Percentiles rank a stretch among this genome's conserved stretches.
Evolutionary conservation across 164 flowering plant species (phyloP).

Genomic region (Vitis rotundifolia): DNA sequence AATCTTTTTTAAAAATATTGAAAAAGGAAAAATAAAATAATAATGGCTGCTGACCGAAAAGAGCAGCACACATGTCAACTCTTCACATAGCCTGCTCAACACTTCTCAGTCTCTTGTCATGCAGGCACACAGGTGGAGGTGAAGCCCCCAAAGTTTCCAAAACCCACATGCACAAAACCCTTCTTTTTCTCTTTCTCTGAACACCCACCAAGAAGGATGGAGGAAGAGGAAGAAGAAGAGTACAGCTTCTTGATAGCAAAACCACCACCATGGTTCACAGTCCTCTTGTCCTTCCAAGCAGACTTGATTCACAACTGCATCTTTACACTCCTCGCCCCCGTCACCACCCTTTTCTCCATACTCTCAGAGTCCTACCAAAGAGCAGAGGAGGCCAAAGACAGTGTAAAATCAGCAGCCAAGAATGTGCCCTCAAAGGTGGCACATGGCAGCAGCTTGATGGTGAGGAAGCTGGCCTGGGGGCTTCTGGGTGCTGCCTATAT

Average conservation of each 20-base stretch:
- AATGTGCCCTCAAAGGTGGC: constrained; percentile 28
- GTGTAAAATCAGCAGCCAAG: constrained; percentile 19
- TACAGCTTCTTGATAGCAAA: constrained; percentile 17
- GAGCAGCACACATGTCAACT: no score
- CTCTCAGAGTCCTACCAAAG: constrained; percentile 32
- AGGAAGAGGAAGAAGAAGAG: constrained; percentile 5
- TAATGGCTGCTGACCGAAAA: no score
- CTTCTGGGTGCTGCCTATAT: constrained; percentile 48
- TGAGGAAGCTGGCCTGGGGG: constrained; percentile 48
- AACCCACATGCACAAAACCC: no score
- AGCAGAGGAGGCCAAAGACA: constrained; percentile 23
- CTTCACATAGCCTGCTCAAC: no score
- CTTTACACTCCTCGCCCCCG: constrained; percentile 27
- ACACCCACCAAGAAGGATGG: not conserved
- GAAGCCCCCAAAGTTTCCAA: no score
- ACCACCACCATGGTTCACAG: constrained; percentile 31
- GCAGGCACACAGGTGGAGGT: no score
- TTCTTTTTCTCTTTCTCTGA: no score
- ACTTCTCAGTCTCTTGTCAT: no score
- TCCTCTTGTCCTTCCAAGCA: constrained; percentile 35
- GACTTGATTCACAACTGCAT: constrained; percentile 35
- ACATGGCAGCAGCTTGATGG: constrained; percentile 20
- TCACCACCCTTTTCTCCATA: constrained; percentile 22
- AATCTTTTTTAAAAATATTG: no score
- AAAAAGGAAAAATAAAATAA: no score